Percentiles rank a stretch among this genome's conserved stretches.
Evolutionary conservation across 345 rosid species (phyloP).

Genomic region (Corymbia maculata): DNA sequence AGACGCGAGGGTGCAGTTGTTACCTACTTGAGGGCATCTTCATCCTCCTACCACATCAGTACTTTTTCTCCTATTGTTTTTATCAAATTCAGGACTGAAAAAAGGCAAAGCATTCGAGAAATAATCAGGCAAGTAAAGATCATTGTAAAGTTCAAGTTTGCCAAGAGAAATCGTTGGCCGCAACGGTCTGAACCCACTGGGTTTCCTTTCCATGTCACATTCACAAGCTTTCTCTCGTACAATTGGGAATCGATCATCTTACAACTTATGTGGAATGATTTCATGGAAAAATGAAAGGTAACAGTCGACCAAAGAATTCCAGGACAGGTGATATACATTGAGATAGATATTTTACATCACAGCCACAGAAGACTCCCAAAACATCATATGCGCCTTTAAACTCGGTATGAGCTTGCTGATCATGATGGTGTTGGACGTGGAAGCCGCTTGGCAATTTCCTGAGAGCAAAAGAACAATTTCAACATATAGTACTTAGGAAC

Average conservation of each 20-base stretch:
- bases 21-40: background rate
- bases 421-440: conserved; percentile 61
- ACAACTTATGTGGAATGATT: background rate
- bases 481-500: background rate
- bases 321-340: background rate
- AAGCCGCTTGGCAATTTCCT: conserved; percentile 92
- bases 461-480: conserved; percentile 5
- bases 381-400: background rate
- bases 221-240: background rate
- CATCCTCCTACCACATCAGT: background rate
- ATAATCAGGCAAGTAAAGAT: background rate
- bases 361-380: background rate
- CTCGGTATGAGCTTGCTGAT: background rate
- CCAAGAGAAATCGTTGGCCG: background rate
- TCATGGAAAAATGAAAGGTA: background rate
- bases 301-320: background rate
- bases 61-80: background rate
- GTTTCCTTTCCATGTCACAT: background rate
- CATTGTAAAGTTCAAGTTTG: background rate
- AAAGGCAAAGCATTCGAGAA: background rate
- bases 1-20: background rate
- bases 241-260: background rate
- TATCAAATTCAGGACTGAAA: background rate
- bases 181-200: background rate
- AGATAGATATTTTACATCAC: background rate